Evolutionary conservation across 495 filamentous ascomycete species (phyloP).

Genomic region (Neurospora pannonica): DNA sequence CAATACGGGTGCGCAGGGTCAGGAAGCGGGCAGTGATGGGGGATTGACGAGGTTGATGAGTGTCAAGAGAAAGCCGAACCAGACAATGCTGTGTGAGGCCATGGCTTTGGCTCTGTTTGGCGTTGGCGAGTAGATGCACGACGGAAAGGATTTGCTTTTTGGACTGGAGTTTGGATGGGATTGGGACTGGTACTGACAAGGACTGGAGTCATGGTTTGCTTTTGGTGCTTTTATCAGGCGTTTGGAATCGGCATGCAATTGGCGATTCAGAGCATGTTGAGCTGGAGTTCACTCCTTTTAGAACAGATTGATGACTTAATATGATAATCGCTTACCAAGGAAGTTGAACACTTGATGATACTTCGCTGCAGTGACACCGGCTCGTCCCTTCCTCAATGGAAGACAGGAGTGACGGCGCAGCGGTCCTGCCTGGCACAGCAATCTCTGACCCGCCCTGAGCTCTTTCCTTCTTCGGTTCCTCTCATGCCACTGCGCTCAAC

Average conservation of each 20-base stretch:
- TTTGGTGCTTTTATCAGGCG: not conserved
- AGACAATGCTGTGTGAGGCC: slow-evolving; percentile 19
- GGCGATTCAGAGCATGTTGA: not conserved
- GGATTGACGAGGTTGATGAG: slow-evolving; percentile 21
- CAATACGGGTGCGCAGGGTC: not conserved
- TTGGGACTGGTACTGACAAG: not conserved
- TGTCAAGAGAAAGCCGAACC: slow-evolving; percentile 15
- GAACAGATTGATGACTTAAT: not conserved
- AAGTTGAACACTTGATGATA: not conserved
- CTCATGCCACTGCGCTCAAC: not conserved
- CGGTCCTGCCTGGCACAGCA: not conserved
- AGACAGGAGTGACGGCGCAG: not conserved
- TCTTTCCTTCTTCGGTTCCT: not conserved
- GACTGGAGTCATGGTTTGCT: not conserved
- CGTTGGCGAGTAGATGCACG: slow-evolving; percentile 7
- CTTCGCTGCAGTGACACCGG: not conserved
- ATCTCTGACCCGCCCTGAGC: not conserved
- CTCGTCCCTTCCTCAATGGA: not conserved
- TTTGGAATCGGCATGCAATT: not conserved
- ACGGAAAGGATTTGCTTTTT: not conserved
- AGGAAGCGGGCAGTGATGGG: slow-evolving; percentile 5
- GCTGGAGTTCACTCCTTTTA: not conserved
- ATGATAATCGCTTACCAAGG: not conserved
- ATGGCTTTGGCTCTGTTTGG: slow-evolving; percentile 25
- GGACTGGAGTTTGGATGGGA: not conserved